Evolutionary conservation across 192 early-diverging fungal genomes (phyloP).

Genomic region (Umbelopsis isabellina): DNA sequence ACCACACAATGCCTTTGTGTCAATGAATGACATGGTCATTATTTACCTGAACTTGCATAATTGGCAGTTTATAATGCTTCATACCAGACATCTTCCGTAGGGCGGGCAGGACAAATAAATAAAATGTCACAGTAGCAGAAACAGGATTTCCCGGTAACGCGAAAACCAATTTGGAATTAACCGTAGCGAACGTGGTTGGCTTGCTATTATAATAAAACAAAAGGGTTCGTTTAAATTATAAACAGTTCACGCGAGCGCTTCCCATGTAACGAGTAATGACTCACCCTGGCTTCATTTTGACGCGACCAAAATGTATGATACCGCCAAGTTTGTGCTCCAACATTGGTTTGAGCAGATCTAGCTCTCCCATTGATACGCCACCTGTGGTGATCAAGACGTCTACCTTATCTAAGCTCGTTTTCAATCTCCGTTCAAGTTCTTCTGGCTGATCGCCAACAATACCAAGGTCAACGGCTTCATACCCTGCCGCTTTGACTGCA

Average conservation of each 20-base stretch:
- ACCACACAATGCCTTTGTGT: background rate
- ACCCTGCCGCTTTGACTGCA: slow-evolving; percentile 63
- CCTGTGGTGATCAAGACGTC: slow-evolving; percentile 91
- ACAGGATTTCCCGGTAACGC: slow-evolving; percentile 95
- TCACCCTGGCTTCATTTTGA: slow-evolving; percentile 89
- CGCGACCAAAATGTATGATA: slow-evolving; percentile 86
- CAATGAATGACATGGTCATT: background rate
- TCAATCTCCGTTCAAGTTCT: slow-evolving; percentile 55
- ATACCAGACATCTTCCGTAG: slow-evolving; percentile 80
- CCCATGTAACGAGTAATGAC: background rate
- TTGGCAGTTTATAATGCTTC: slow-evolving; percentile 48
- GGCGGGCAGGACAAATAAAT: slow-evolving; percentile 88
- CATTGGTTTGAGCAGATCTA: slow-evolving; percentile 88
- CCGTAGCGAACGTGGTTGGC: slow-evolving; percentile 93
- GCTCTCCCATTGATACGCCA: slow-evolving; percentile 98
- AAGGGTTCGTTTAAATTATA: background rate
- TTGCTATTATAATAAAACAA: slow-evolving; percentile 55
- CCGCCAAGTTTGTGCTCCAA: slow-evolving; percentile 80
- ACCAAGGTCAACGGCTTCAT: slow-evolving; percentile 72
- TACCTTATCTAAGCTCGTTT: slow-evolving; percentile 50
- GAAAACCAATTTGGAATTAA: slow-evolving; percentile 74
- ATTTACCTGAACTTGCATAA: slow-evolving; percentile 64
- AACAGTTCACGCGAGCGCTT: background rate
- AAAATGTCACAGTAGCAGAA: slow-evolving; percentile 86
- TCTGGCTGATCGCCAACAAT: slow-evolving; percentile 70